Base-by-base conservation (phyloP, 1,139 yeast species). In the Spathaspora sp. region DNA sequence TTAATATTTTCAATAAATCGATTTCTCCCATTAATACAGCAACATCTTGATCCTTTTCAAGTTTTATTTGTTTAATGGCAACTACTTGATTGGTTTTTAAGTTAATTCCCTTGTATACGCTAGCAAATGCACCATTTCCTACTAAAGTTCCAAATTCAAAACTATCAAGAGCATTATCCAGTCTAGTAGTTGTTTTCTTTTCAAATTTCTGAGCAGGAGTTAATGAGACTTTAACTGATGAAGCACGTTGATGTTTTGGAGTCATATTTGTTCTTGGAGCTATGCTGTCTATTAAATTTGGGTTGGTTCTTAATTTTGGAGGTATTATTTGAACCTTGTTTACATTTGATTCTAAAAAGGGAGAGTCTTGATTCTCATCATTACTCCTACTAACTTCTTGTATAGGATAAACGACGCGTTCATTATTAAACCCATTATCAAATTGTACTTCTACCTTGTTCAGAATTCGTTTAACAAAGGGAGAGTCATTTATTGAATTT, bases 81-180 rank as follows among this genome's bases (percentile, higher is more conserved):
- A 87, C 89, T 3, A 83, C 77, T 47, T 82, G 86, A 4, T 82
- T 81, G 0, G 89, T 86, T 44, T 68, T 71, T 48, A 78, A 68
- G 56, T 89, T 88, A 29, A 80, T 69, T 17, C 95, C 96, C 61
- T 83, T 84, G 71, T 87, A 93, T 24, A 93, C 99, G 52, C 84
- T 86, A 48, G 99, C 99, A 70, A 90, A 93, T 16, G 97, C 89
- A 27, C 99, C 99, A 56, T 86, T 81, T 13, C 99, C 99, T 39
- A 93, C 89, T 65, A 89, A 90, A 18, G 83, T 78, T 45, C 85
- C 74, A 55, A 83, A 72, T 42, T 76, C 75, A 57, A 81, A 85
- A 47, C 81, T 76, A 16, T 78, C 77, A 39, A 82, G 64, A 1
- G 78, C 78, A 52, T 75, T 65, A 47, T 58, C 53, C 65, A 67